Base-by-base conservation (phyloP, 371 early-diverging fungal species). In the Rhizopus stolonifer region DNA sequence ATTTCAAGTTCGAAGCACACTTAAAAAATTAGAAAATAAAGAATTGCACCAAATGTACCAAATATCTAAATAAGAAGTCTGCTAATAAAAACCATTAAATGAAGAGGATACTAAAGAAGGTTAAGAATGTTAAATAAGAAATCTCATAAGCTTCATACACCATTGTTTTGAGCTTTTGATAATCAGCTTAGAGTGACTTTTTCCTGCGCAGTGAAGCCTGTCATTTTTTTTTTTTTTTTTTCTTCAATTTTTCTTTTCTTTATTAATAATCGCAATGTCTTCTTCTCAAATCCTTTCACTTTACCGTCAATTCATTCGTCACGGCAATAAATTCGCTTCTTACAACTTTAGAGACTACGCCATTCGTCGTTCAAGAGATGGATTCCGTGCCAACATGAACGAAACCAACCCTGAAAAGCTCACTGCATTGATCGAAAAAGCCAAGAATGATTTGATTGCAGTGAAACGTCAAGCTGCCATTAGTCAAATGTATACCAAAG, bases 331-430 rank as follows among this genome's bases (percentile, higher is more conserved):
- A 29, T 86, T 87, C 56, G 60, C 80, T 3, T 67, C 81, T 49
- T 86, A 89, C 82, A 87, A 89, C 77, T 89, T 85, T 63, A 80
- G 84, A 50, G 79, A 84, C 43, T 89, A 87, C 60, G 81, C 86
- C 38, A 54, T 79, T 43, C 85, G 88, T 34, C 82, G 86, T 33
- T 69, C 86, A 24, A 64, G 76, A 43, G 88, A 89, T 60, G 80
- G 79, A 21, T 89, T 87, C 79, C 74, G 81, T 46, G 76, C 71
- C 36, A 66, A 82, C 61, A 72, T 74, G 57, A 62, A 51, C 33
- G 84, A 81, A 67, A 68, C 82, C 24, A 78, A 84, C 59, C 78
- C 86, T 9, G 70, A 58, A 23, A 78, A 70, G 53, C 80, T 86
- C 50, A 50, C 69, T 48, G 59, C 54, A 4, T 67, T 81, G 44